Conservation (phyloP, 768 basidiomycete species). For the Pisolithus marmoratus region DNA sequence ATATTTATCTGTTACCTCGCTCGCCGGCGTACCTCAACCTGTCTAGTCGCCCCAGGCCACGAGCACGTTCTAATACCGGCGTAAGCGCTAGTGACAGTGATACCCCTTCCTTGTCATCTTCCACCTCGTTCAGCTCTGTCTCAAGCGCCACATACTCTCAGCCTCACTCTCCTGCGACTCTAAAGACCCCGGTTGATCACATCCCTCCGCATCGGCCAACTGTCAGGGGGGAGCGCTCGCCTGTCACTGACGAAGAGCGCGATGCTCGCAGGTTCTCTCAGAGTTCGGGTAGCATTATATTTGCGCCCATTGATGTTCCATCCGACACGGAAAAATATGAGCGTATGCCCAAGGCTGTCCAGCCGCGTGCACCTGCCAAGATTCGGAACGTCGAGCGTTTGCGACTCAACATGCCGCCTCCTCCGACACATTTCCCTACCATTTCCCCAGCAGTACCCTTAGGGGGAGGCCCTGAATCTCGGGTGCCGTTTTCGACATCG, state of each 20-base stretch:
- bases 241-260: slow-evolving; percentile 14
- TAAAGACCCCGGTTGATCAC: slow-evolving; percentile 30
- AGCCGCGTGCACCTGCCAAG: slow-evolving; percentile 13
- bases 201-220: slow-evolving; percentile 22
- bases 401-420: slow-evolving; percentile 25
- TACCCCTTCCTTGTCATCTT: slow-evolving; percentile 45
- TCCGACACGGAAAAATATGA: slow-evolving; percentile 17
- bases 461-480: slow-evolving; percentile 2
- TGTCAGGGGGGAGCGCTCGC: slow-evolving; percentile 34
- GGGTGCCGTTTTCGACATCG: not conserved
- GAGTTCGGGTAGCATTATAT: slow-evolving; percentile 18
- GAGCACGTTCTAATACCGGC: slow-evolving; percentile 22
- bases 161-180: slow-evolving; percentile 21
- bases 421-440: slow-evolving; percentile 11
- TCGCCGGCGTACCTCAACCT: slow-evolving; percentile 26
- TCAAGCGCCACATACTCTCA: slow-evolving; percentile 25
- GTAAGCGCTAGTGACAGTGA: slow-evolving; percentile 36
- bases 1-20: slow-evolving; percentile 19
- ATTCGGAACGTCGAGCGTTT: slow-evolving; percentile 25
- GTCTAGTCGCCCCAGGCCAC: slow-evolving; percentile 27
- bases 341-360: not conserved
- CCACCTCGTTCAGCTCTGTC: slow-evolving; percentile 34
- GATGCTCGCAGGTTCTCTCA: slow-evolving; percentile 9
- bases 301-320: slow-evolving; percentile 12
- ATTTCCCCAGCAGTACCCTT: slow-evolving; percentile 13